These are phyloP conservation scores for Madurella fahalii DNA, from an alignment of 2,329 filamentous ascomycete genomes.

Conservation along the genomic window DNA sequence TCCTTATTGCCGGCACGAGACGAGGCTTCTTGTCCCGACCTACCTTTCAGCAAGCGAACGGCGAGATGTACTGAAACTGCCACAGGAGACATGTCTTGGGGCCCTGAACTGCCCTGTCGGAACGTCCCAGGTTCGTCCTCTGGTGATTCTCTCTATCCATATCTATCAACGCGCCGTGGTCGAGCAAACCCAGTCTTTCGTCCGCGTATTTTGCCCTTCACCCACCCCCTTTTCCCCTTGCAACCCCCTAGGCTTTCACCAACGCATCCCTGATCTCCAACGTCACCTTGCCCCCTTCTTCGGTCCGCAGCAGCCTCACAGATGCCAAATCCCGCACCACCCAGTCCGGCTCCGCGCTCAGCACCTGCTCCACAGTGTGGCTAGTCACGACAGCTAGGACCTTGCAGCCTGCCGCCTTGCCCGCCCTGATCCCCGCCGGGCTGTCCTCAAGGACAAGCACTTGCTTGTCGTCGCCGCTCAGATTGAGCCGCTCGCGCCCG, in stretches of 20 bases:
- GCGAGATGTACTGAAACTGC: too few relatives aligned
- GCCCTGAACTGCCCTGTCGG: too few relatives aligned
- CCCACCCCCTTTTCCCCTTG: not conserved
- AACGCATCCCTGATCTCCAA: slow-evolving; percentile 53
- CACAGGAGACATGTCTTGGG: too few relatives aligned
- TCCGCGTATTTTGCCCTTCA: not conserved
- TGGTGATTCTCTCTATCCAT: too few relatives aligned
- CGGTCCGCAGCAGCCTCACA: slow-evolving; percentile 58
- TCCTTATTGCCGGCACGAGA: too few relatives aligned
- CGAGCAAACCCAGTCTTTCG: not conserved
- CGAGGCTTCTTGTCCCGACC: too few relatives aligned
- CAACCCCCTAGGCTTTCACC: slow-evolving; percentile 3
- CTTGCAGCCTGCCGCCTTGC: slow-evolving; percentile 80
- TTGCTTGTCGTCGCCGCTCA: slow-evolving; percentile 43
- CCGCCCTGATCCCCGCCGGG: slow-evolving; percentile 76
- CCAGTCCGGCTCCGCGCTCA: slow-evolving; percentile 79
- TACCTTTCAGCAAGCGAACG: too few relatives aligned
- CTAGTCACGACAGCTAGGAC: slow-evolving; percentile 84
- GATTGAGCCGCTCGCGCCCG: slow-evolving; percentile 58
- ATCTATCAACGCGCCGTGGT: too few relatives aligned
- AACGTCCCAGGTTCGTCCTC: too few relatives aligned
- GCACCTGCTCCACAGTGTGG: slow-evolving; percentile 68
- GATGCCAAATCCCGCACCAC: slow-evolving; percentile 76
- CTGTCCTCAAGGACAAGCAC: slow-evolving; percentile 85
- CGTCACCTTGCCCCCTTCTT: slow-evolving; percentile 58